Evolutionary conservation across 495 filamentous ascomycete genomes (phyloP).

Genomic region (Cenococcum geophilum): DNA sequence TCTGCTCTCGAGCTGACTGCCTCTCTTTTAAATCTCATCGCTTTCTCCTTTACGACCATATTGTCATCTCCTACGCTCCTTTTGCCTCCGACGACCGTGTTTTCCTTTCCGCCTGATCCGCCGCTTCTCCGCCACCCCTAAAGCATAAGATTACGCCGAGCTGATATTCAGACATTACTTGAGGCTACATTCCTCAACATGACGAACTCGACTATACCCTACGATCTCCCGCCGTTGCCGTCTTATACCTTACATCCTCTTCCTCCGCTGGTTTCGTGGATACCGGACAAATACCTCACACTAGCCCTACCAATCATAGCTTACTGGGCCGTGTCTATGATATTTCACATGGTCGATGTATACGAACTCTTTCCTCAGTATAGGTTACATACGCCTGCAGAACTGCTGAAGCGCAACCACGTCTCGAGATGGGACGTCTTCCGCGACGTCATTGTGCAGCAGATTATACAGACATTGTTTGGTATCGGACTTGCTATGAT

Average conservation of each 20-base stretch:
- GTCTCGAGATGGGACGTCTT: constrained; percentile 75
- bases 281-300: constrained; percentile 74
- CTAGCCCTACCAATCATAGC: constrained; percentile 71
- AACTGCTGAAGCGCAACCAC: constrained; percentile 78
- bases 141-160: neutral
- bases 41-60: neutral
- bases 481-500: constrained; percentile 55
- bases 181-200: constrained; percentile 29
- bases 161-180: neutral
- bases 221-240: constrained; percentile 68
- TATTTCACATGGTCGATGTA: constrained; percentile 80
- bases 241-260: constrained; percentile 60
- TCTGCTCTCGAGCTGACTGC: neutral
- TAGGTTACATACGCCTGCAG: constrained; percentile 85
- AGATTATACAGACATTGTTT: constrained; percentile 73
- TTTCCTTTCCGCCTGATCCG: constrained; percentile 2
- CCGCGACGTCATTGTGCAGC: constrained; percentile 81
- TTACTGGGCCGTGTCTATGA: constrained; percentile 81
- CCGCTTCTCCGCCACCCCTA: neutral
- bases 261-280: constrained; percentile 62
- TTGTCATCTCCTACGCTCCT: neutral
- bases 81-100: neutral
- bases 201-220: constrained; percentile 41
- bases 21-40: neutral
- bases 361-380: constrained; percentile 79